These are phyloP conservation scores for Exophiala bonariae DNA, from an alignment of 2,329 filamentous ascomycete species.

Conservation along the genomic window DNA sequence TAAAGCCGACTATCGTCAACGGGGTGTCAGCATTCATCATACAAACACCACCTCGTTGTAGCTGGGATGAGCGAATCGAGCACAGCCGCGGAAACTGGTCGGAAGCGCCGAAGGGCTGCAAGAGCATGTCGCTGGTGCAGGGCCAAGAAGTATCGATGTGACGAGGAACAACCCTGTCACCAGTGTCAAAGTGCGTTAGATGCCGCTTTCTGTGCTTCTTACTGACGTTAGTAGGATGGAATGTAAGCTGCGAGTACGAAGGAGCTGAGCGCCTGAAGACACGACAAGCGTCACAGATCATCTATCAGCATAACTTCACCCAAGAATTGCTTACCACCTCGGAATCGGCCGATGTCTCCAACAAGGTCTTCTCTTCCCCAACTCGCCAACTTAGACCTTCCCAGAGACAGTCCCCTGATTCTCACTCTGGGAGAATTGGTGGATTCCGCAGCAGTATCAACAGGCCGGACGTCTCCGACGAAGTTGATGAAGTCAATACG, in stretches of 20 bases:
- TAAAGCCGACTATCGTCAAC: no score
- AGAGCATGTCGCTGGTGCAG: constrained; percentile 49
- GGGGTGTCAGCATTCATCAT: no score
- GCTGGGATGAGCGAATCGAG: no score
- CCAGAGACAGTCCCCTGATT: no score
- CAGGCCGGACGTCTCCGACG: constrained; percentile 32
- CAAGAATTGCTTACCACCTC: no score
- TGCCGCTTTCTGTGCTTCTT: neutral
- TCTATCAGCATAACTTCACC: no score
- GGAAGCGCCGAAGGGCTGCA: constrained; percentile 41
- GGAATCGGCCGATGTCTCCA: no score
- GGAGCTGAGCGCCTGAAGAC: constrained; percentile 33
- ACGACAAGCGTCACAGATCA: constrained; percentile 14
- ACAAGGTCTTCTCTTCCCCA: no score
- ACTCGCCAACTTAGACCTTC: no score
- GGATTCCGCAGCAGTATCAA: neutral
- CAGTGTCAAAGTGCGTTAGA: constrained; percentile 43
- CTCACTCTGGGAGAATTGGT: no score
- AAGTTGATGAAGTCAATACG: constrained; percentile 46
- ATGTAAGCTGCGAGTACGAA: constrained; percentile 35
- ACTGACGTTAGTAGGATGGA: constrained; percentile 32
- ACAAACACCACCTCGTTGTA: no score
- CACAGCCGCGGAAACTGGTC: no score
- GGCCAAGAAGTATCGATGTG: constrained; percentile 51
- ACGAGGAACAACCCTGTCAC: constrained; percentile 45